Conservation (phyloP, 306 rosid genomes). For the Glycine soja region DNA sequence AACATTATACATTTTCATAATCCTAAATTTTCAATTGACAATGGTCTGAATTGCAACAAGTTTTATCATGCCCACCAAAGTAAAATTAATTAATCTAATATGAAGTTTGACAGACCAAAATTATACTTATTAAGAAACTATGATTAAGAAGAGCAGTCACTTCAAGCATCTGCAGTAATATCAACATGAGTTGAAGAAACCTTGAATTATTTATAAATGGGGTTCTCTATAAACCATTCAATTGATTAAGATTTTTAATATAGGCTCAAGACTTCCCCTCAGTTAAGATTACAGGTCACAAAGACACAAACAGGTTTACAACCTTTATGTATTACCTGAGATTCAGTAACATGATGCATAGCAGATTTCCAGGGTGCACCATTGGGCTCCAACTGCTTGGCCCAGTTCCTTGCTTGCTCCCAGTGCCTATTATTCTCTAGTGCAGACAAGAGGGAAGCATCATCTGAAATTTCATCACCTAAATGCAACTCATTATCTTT, state of each 20-base stretch:
- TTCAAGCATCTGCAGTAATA: slow-evolving; percentile 25
- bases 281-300: slow-evolving; percentile 36
- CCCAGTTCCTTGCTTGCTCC: slow-evolving; percentile 99
- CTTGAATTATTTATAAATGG: slow-evolving; percentile 9
- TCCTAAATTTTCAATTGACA: slow-evolving; percentile 27
- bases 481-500: slow-evolving; percentile 72
- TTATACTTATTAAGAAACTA: background rate
- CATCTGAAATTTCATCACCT: slow-evolving; percentile 80
- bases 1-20: background rate
- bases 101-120: slow-evolving; percentile 31
- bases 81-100: slow-evolving; percentile 37
- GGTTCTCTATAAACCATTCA: slow-evolving; percentile 33
- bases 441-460: slow-evolving; percentile 82
- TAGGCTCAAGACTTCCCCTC: slow-evolving; percentile 34
- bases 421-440: slow-evolving; percentile 86
- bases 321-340: slow-evolving; percentile 70
- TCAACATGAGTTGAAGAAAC: slow-evolving; percentile 39
- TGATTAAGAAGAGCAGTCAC: slow-evolving; percentile 7
- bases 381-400: slow-evolving; percentile 91
- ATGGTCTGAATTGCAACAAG: slow-evolving; percentile 6
- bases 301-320: slow-evolving; percentile 41
- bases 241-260: slow-evolving; percentile 27
- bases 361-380: slow-evolving; percentile 83
- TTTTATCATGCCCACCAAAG: slow-evolving; percentile 27
- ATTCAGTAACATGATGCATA: slow-evolving; percentile 90